Evolutionary conservation across 306 rosid species (phyloP), one percentile per base, ranked within the genome.

Genomic region (Bauhinia variegata): DNA sequence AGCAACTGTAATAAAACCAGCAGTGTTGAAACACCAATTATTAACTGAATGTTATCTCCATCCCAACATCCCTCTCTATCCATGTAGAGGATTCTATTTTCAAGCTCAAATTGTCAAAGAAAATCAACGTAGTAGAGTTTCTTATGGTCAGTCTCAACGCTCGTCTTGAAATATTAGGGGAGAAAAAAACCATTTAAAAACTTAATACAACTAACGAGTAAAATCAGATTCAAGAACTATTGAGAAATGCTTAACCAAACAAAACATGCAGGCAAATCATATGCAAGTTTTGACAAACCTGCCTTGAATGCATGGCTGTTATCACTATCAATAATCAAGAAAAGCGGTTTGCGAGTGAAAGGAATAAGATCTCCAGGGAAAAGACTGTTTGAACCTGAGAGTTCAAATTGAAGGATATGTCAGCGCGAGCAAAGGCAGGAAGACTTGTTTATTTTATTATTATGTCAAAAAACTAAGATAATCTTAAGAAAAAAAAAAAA

Each of bases 221-320:
- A 60, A 78, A 72, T 70, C 55, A 63, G 47, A 64, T 79, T 67
- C 30, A 19, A 49, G 30, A 67, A 59, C 74, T 49, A 60, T n/a
- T 63, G 31, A 59, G 47, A 58, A 12, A 55, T 64, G 70, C 56
- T 38, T 58, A 47, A 67, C 60, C 69, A 67, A 79, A 68, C 61
- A 71, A 33, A 28, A 31, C 34, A 75, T 79, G 72, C 73, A 38
- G 18, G 32, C 36, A 80, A 83, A 67, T 72, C 68, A 76, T 78
- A 76, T 64, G 75, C 65, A 85, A 88, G 97, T 88, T 95, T 80
- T 87, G 92, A 95, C 99, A 95, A 95, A 95, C 99, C 99, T 95
- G 99, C 99, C 99, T 95, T 95, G 99, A 95, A 95, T 95, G 99
- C 97, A 82, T 86, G 95, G 93, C 99, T 95, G 85, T 78, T 86